Conservation (phyloP, 1,284 basidiomycete genomes). For the Gymnopus androsaceus region DNA sequence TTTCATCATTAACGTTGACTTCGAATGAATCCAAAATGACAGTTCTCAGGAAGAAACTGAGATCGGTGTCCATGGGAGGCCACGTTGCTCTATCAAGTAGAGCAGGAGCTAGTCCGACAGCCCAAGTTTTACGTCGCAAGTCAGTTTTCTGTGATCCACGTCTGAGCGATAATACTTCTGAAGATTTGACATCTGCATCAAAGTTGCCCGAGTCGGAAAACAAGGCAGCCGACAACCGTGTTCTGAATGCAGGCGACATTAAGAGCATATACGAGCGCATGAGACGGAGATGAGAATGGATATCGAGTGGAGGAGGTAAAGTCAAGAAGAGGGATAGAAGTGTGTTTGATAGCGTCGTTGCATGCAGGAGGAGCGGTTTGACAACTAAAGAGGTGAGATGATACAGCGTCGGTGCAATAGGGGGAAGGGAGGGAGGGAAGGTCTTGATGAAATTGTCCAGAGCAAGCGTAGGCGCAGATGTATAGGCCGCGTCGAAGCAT, state of each 20-base stretch:
- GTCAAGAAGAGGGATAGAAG: conserved; percentile 63
- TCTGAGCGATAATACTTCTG: conserved; percentile 35
- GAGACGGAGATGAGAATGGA: conserved; percentile 63
- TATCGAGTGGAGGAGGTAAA: conserved; percentile 52
- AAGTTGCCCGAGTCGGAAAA: conserved; percentile 67
- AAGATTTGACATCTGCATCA: conserved; percentile 36
- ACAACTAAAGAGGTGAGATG: conserved; percentile 63
- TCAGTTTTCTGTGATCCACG: conserved; percentile 29
- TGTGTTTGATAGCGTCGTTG: conserved; percentile 58
- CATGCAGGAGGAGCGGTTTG: conserved; percentile 55
- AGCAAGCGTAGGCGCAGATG: conserved; percentile 26
- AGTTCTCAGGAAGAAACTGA: conserved; percentile 78
- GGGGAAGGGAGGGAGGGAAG: conserved; percentile 62
- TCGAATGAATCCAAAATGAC: conserved; percentile 76
- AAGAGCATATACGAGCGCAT: conserved; percentile 72
- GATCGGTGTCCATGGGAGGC: conserved; percentile 83
- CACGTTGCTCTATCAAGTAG: conserved; percentile 72
- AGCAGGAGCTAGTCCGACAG: conserved; percentile 72
- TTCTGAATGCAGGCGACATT: conserved; percentile 65
- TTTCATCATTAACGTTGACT: conserved; percentile 22
- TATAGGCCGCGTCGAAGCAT: conserved; percentile 29
- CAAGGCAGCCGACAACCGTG: conserved; percentile 61
- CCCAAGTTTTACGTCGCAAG: conserved; percentile 44
- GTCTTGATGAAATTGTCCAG: conserved; percentile 50
- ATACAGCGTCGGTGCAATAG: conserved; percentile 61